These are phyloP conservation scores for Amanita pseudoporphyria DNA, from an alignment of 768 basidiomycete species.

Conservation along the genomic window DNA sequence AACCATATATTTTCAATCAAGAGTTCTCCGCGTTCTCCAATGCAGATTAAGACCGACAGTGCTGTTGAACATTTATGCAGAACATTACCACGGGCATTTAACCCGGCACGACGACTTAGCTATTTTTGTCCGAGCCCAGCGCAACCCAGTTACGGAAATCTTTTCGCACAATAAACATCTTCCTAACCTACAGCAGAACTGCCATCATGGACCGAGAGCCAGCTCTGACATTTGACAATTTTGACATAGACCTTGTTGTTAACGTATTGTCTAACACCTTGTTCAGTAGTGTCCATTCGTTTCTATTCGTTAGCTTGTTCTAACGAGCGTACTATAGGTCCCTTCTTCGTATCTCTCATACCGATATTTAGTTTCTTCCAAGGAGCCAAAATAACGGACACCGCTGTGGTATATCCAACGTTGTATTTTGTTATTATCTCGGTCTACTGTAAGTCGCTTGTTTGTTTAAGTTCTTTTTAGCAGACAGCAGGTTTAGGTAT, in stretches of 20 bases:
- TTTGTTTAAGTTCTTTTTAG: background rate
- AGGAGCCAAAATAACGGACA: conserved; percentile 41
- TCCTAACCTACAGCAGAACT: background rate
- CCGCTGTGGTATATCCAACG: conserved; percentile 39
- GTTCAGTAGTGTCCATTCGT: conserved; percentile 47
- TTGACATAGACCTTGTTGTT: conserved; percentile 71
- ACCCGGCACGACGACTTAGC: no score
- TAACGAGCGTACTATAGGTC: conserved; percentile 40
- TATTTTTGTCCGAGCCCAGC: no score
- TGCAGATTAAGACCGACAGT: no score
- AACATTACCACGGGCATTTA: no score
- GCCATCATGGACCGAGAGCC: conserved; percentile 27
- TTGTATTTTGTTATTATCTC: conserved; percentile 53
- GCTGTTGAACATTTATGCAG: no score
- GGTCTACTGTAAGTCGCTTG: conserved; percentile 51
- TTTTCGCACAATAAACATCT: background rate
- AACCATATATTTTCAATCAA: no score
- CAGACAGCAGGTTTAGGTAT: conserved; percentile 36
- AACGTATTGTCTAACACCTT: conserved; percentile 72
- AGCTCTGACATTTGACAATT: conserved; percentile 51
- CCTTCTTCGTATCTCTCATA: conserved; percentile 76
- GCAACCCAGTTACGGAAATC: no score
- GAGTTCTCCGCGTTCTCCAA: no score
- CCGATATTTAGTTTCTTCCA: conserved; percentile 75
- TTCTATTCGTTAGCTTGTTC: conserved; percentile 6